Evolutionary conservation across 169 alveolate species (phyloP).

Genomic region (Eimeria sp.): DNA sequence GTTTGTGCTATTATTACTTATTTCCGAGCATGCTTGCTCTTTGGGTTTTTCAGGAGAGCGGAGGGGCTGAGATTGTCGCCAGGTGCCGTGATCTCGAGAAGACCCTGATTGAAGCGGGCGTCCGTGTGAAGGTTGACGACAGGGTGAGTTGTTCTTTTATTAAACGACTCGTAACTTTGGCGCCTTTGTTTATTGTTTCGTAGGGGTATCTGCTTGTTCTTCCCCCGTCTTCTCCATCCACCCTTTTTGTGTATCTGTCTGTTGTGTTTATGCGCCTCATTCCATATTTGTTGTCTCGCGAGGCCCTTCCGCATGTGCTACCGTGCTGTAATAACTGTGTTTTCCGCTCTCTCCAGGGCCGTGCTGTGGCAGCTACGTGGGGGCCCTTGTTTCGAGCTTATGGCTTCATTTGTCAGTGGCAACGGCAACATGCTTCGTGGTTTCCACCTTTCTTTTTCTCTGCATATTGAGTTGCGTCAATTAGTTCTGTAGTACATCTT

Average conservation of each 20-base stretch:
- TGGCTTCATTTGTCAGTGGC: neutral
- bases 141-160: constrained; percentile 46
- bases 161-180: neutral
- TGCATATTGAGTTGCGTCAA: neutral
- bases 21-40: no score
- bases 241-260: neutral
- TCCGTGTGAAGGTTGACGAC: constrained; percentile 85
- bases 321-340: neutral
- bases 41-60: constrained; percentile 82
- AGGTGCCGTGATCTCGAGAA: constrained; percentile 82
- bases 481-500: no score
- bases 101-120: constrained; percentile 79
- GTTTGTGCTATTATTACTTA: no score
- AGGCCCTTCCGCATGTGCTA: neutral
- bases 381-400: neutral
- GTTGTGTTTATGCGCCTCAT: neutral
- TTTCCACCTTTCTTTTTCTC: neutral
- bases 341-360: neutral
- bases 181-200: neutral
- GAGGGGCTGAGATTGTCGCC: constrained; percentile 80
- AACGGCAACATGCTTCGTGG: neutral
- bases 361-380: neutral
- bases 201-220: neutral
- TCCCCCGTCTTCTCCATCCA: neutral
- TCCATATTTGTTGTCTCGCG: neutral